Evolutionary conservation across 306 rosid genomes (phyloP).

Genomic region (Rubus idaeus): DNA sequence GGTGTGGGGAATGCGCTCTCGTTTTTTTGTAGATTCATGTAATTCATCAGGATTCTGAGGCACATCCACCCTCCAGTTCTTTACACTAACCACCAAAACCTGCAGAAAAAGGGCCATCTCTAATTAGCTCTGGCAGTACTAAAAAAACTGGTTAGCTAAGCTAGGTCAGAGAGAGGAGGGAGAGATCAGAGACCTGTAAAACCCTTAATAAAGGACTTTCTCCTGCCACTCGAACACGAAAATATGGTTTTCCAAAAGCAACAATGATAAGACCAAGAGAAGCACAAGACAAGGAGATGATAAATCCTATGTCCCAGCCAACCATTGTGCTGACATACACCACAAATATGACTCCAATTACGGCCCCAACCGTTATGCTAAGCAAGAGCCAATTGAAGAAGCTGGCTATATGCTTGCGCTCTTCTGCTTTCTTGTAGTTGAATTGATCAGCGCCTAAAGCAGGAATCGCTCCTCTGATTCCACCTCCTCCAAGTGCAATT

Average conservation of each 20-base stretch:
- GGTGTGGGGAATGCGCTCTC: conserved; percentile 10
- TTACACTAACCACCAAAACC: conserved; percentile 18
- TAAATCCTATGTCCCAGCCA: conserved; percentile 47
- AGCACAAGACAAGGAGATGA: conserved; percentile 44
- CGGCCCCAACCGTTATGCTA: conserved; percentile 44
- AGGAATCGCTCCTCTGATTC: conserved; percentile 55
- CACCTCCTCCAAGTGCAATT: conserved; percentile 59
- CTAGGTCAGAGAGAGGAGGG: not conserved
- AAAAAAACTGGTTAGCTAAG: not conserved
- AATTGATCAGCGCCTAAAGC: conserved; percentile 62
- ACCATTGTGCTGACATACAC: conserved; percentile 42
- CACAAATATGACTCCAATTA: conserved; percentile 50
- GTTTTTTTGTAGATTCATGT: not conserved
- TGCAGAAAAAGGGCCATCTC: not conserved
- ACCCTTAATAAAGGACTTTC: conserved; percentile 47
- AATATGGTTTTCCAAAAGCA: conserved; percentile 43
- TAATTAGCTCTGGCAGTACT: not conserved
- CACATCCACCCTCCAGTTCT: conserved; percentile 6
- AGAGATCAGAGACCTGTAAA: conserved; percentile 33
- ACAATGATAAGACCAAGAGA: conserved; percentile 38
- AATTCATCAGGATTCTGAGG: conserved; percentile 12
- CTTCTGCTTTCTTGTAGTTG: conserved; percentile 40
- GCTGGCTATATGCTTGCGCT: conserved; percentile 36
- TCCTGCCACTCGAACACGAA: conserved; percentile 39
- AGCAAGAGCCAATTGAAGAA: conserved; percentile 63